Conservation (phyloP, 371 early-diverging fungal genomes). For the Saksenaea vasiformis region DNA sequence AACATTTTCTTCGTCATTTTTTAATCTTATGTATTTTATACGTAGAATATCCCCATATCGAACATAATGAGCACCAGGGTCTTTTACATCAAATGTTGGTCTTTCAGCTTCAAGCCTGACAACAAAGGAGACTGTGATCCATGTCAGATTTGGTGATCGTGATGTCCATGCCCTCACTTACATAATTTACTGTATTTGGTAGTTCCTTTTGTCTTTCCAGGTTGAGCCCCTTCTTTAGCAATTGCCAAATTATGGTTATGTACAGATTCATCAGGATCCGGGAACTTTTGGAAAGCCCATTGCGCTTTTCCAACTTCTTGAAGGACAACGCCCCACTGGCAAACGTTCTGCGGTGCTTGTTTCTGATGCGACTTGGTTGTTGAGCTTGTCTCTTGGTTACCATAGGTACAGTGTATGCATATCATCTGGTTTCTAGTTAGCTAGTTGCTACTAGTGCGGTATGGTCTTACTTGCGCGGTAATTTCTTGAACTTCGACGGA, state of each 20-base stretch:
- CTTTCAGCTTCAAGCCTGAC: background rate
- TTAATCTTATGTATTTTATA: background rate
- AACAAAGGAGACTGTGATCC: background rate
- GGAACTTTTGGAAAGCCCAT: background rate
- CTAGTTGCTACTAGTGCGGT: background rate
- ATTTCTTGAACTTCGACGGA: background rate
- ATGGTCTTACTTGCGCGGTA: background rate
- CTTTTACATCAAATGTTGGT: background rate
- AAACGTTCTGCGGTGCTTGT: background rate
- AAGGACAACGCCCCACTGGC: background rate
- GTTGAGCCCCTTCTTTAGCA: background rate
- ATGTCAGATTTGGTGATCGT: background rate
- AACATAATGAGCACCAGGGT: background rate
- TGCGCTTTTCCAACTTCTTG: background rate
- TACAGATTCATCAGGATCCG: background rate
- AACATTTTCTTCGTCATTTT: background rate
- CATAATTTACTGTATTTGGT: background rate
- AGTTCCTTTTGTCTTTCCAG: background rate
- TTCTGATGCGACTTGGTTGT: background rate
- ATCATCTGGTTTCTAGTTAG: background rate
- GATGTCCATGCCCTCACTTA: background rate
- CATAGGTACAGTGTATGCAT: background rate
- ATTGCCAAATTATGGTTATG: background rate
- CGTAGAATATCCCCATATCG: background rate
- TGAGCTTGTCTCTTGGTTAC: background rate